Conservation (phyloP, 2,329 filamentous ascomycete species). For the Fusarium pseudonygamai region DNA sequence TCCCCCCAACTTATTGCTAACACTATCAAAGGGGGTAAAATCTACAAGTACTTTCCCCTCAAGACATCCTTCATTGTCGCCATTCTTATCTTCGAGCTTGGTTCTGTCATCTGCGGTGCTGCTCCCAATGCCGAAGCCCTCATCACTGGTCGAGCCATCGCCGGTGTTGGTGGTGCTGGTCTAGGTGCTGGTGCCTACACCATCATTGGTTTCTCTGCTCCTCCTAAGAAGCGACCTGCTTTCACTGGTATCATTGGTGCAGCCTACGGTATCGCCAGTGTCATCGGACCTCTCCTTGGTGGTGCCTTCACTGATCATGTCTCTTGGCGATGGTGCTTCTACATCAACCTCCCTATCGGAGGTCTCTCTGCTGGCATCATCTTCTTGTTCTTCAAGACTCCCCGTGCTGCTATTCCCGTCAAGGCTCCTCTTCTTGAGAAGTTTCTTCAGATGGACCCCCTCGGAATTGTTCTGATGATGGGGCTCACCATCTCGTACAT, state of each 20-base stretch:
- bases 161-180: constrained; percentile 59
- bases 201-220: constrained; percentile 58
- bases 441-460: constrained; percentile 58
- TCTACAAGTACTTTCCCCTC: constrained; percentile 62
- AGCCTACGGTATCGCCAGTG: constrained; percentile 49
- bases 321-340: constrained; percentile 54
- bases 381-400: constrained; percentile 55
- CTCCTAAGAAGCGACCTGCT: constrained; percentile 48
- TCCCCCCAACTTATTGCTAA: constrained; percentile 27
- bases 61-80: constrained; percentile 58
- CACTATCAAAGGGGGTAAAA: constrained; percentile 53
- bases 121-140: constrained; percentile 57
- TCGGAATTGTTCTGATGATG: constrained; percentile 58
- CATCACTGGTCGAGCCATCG: constrained; percentile 62
- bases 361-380: constrained; percentile 49
- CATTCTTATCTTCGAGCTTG: constrained; percentile 64
- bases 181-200: constrained; percentile 60
- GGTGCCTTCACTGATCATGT: constrained; percentile 51
- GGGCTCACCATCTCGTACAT: constrained; percentile 54
- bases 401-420: constrained; percentile 50
- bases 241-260: constrained; percentile 53
- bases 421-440: constrained; percentile 54
- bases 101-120: constrained; percentile 61
- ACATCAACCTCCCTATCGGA: constrained; percentile 52
- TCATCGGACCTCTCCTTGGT: constrained; percentile 51